A percentile compares a stretch with the other conserved stretches of the same genome.
Evolutionary conservation across 208 protist genomes (phyloP).

Genomic region (Trypanosoma boissoni): DNA sequence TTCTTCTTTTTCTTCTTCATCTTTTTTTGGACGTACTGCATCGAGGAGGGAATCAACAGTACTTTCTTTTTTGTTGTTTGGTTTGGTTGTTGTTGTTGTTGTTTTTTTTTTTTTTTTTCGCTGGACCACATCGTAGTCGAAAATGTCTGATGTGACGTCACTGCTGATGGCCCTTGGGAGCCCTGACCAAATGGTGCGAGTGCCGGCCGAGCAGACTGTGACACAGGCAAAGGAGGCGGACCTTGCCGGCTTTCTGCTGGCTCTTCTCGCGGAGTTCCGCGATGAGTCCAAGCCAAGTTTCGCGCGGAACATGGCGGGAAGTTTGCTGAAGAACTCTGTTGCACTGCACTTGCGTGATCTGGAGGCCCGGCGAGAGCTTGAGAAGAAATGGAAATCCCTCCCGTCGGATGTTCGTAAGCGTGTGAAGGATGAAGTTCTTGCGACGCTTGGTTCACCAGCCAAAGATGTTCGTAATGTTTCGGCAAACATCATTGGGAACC

Average conservation of each 20-base stretch:
- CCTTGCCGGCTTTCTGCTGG: slow-evolving; percentile 81
- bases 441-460: slow-evolving; percentile 68
- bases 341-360: slow-evolving; percentile 83
- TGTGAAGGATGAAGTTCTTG: slow-evolving; percentile 77
- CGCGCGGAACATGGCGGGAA: slow-evolving; percentile 90
- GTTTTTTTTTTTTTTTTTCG: not conserved
- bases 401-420: slow-evolving; percentile 41
- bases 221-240: slow-evolving; percentile 63
- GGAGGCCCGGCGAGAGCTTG: slow-evolving; percentile 53
- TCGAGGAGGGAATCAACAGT: not conserved
- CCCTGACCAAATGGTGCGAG: slow-evolving; percentile 62
- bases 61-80: not conserved
- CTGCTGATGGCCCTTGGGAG: slow-evolving; percentile 65
- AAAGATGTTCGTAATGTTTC: slow-evolving; percentile 89
- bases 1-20: not conserved
- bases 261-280: slow-evolving; percentile 86
- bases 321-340: slow-evolving; percentile 95
- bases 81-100: not conserved
- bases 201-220: slow-evolving; percentile 72
- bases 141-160: slow-evolving; percentile 66
- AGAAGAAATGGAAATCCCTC: slow-evolving; percentile 69
- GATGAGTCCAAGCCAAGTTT: slow-evolving; percentile 86
- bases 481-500: slow-evolving; percentile 93
- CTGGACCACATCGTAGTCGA: not conserved
- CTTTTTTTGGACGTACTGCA: not conserved